phyloP scores from a whole-genome alignment of 176 grass and related monocot species.

The bread wheat (Triticum aestivum) region IWGSC_CS_RefSeq_v2.1 NC_057802.1:302406990-302407489 shows the following conservation, averaged over 20 bases:
- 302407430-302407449: slow-evolving; percentile 45
- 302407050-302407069: slow-evolving; percentile 65
- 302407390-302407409: slow-evolving; percentile 73
- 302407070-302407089: slow-evolving; percentile 64
- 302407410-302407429: slow-evolving; percentile 86
- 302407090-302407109: slow-evolving; percentile 72
- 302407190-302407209: slow-evolving; percentile 75
- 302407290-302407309: not conserved
- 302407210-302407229: slow-evolving; percentile 78
- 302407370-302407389: slow-evolving; percentile 82
- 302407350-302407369: slow-evolving; percentile 97
- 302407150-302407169: slow-evolving; percentile 4
- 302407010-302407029: slow-evolving; percentile 53
- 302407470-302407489: not conserved
- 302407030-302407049: slow-evolving; percentile 40
- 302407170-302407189: slow-evolving; percentile 42
- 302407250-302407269: slow-evolving; percentile 30
- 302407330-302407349: slow-evolving; percentile 76
- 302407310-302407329: slow-evolving; percentile 14
- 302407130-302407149: slow-evolving; percentile 21
- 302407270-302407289: slow-evolving; percentile 21
- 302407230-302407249: slow-evolving; percentile 24
- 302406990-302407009: slow-evolving; percentile 1
- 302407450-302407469: slow-evolving; percentile 3
- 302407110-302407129: slow-evolving; percentile 36